A percentile compares a stretch with the other conserved stretches of the same genome.
phyloP scores from a whole-genome alignment of 1,284 basidiomycete species.

The Neolentinus lepideus region DNA sequence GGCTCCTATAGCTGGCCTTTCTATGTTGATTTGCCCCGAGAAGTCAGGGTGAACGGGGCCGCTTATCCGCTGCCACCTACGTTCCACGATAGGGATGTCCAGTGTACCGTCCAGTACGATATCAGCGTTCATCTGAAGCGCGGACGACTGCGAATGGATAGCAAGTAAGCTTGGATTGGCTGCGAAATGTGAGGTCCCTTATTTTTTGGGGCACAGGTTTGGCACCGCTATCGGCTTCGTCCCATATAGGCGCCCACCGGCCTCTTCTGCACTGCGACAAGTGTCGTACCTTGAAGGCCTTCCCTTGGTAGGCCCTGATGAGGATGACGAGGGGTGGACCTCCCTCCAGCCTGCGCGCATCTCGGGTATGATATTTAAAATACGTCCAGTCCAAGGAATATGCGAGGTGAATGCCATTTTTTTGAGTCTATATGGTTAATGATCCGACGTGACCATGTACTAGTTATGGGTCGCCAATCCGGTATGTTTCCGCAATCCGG shows the following conservation, averaged over 20 bases:
- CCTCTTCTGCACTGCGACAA: background rate
- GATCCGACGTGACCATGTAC: too few relatives aligned
- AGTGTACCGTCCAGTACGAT: too few relatives aligned
- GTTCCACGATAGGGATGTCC: too few relatives aligned
- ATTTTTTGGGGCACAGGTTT: too few relatives aligned
- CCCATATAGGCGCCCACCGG: background rate
- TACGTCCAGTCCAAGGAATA: background rate
- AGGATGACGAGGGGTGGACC: background rate
- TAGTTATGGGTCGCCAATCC: background rate
- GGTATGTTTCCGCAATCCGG: background rate
- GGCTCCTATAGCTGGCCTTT: too few relatives aligned
- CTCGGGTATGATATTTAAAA: background rate
- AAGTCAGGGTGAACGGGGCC: too few relatives aligned
- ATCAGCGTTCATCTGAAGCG: too few relatives aligned
- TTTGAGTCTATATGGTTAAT: background rate
- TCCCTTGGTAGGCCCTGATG: background rate
- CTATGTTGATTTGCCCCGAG: too few relatives aligned
- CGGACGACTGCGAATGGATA: too few relatives aligned
- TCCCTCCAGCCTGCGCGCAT: background rate
- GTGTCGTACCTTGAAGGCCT: background rate
- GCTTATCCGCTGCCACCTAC: too few relatives aligned
- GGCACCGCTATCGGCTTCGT: background rate
- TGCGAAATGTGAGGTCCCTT: too few relatives aligned
- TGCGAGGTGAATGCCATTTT: background rate
- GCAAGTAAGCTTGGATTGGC: too few relatives aligned